Base-by-base conservation (phyloP, 1,284 basidiomycete species). In the Cryptococcus maquisensis region DNA sequence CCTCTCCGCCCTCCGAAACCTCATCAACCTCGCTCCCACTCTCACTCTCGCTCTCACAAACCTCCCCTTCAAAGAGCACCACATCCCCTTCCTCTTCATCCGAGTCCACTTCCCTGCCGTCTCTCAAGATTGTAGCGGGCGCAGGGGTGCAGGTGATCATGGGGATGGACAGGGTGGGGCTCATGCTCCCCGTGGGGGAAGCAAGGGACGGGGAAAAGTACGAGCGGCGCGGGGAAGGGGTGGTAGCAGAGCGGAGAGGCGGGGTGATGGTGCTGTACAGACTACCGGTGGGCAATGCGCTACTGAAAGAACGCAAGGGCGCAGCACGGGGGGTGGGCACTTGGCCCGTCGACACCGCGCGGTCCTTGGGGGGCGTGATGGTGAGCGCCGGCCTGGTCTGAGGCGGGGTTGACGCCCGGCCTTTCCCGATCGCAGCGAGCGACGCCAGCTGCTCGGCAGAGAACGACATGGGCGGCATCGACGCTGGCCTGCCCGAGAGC, bases 81-180 rank as follows among this genome's bases (percentile, higher is more conserved):
- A 63, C 64, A 23, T 66, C 66, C 36, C 60, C 63, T 26, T 67
- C 65, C 47, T 68, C 70, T 49, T 71, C 69, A 49, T 74, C 70
- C 49, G 70, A 71, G 41, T 71, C 69, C n/a, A 60, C 56, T 54
- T 71, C 71, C 21, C 56, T 48, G 3, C 65, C 65, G 47, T 63
- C 62, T n/a, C 20, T 39, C n/a, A 64, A 9, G 13, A 62, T 44
- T 4, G 49, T 60, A 13, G 47, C 23, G 8, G 62, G 59, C 21
- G 72, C 72, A 15, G 71, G 72, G 13, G 72, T 74, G 62, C 72
- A 73, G 12, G 72, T 74, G 63, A 74, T 74, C 45, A 68, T 72
- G 3, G 72, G 72, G 21, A 73, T 62, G n/a, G 59, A 63, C n/a
- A 66, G 57, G 5, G 64, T 63, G 2, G 68, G 67, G 20, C 57